Base-by-base conservation (phyloP, 768 basidiomycete genomes). In the Mycena pura region DNA sequence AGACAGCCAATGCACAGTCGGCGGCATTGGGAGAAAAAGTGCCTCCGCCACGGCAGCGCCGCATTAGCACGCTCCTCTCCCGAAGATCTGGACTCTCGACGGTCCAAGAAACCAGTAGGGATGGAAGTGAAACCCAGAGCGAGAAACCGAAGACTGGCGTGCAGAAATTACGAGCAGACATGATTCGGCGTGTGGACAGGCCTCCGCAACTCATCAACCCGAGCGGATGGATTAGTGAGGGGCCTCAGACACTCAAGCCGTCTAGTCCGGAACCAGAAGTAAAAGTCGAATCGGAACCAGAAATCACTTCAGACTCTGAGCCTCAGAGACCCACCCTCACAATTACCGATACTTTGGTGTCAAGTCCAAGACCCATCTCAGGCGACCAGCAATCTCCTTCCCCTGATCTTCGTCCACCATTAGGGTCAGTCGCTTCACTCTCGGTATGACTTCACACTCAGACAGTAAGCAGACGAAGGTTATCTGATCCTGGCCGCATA, bases 101-200 rank as follows among this genome's bases (percentile, higher is more conserved):
- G 3, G 72, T 73, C 6, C 36, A 57, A 3, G 75, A 76, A 52
- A 65, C 48, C n/a, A 55, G 48, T 25, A 22, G 47, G 11, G 61
- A 69, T n/a, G 55, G 64, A 3, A 61, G 29, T 46, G 29, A 44
- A 5, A 50, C 57, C 10, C 44, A 66, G 9, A 48, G 50, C 6
- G 64, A 68, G 32, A 60, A 63, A 49, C 66, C 59, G 34, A 64
- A 64, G 44, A 69, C 72, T 32, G 64, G 71, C 21, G 71, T 74
- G 32, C 76, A 73, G 22, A 82, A 75, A 46, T 57, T 94, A 6
- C 76, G 83, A 46, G 78, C 89, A 24, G 86, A 92, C 54, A 93
- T 93, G 91, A 93, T 95, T 56, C 83, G 86, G 28, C 80, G 92
- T 48, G 82, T 90, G 79, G 85, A 91, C 57, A 83, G 82, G 45